Evolutionary conservation across 805 yeast species (phyloP), one percentile per base, ranked within the genome.

Genomic region (Maudiozyma barnettii): DNA sequence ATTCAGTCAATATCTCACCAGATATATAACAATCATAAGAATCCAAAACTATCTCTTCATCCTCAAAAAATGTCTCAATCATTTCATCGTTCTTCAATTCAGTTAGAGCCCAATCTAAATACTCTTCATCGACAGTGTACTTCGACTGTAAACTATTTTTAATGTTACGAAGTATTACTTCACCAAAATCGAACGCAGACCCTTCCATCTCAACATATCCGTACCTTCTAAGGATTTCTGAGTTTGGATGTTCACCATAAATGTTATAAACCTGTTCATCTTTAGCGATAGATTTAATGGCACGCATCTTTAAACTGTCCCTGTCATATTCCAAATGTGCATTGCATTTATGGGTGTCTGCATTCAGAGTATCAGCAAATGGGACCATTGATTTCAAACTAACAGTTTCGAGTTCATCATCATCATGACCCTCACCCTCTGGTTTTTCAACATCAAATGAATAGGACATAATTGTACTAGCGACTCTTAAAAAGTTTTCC

Each of bases 201-300:
- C 87, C 86, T 19, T 71, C 72, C 51, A 68, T 63, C 65, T 90
- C 96, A 22, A 88, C 93, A 57, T 86, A 91, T 0, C 99, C 99
- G 56, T 91, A 91, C 48, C 95, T 75, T 57, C 99, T 76, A 47
- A 93, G 69, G 30, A 93, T 73, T 58, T 93, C 98, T n/a, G 91
- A 71, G 62, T 90, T 91, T 35, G 97, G 93, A 53, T 85, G 81
- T 41, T 89, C 93, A 1, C 96, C 95, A 62, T 93, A 91, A 0
- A 88, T 83, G 65, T 91, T 91, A 66, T 77, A 90, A 4, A 91
- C 71, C 60, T 93, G 98, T 30, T 79, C 83, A 3, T 84, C 89
- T 33, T 66, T 66, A 5, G 62, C 46, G 36, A 91, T 90, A 4
- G 68, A 64, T 47, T 75, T 76, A 8, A 77, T 77, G 1, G 95